Base-by-base conservation (phyloP, 208 protist genomes). In the Strigomonas galati region DNA sequence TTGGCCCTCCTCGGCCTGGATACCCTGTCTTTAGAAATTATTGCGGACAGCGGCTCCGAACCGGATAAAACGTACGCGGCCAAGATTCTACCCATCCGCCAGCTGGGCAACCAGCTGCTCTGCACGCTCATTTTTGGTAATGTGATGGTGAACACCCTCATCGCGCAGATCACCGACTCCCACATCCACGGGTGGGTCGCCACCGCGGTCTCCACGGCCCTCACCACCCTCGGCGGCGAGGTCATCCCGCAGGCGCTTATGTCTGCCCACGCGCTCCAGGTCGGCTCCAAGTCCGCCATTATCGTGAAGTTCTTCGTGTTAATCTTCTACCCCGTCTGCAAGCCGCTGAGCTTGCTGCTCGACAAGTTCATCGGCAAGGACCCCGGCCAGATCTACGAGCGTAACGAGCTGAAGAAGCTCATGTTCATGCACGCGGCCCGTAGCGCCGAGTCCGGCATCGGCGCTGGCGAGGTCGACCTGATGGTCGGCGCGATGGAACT, bases 91-190 rank as follows among this genome's bases (percentile, higher is more conserved):
- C 97, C 97, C 24, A 79, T 99, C n/a, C 91, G 96, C 24, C 82
- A 97, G 68, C 79, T 96, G 2, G 97, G 97, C 57, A 98, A 99
- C 73, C 89, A 98, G 51, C 80, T 99, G 23, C 76, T 99, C 10
- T 98, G 96, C 82, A 99, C 97, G 1, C 72, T 99, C 30, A 95
- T 99, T 65, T 64, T 99, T 19, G 96, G 97, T 70, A 98, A 99
- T 72, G 97, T 98, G 6, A 92, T 97, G 70, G 96, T 98, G 31
- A 99, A 98, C 81, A 89, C 92, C 30, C 84, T 97, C 27, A 94
- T 99, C 67, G 93, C 95, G 12, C 85, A 95, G 67, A 88, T 99
- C 55, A 97, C 94, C 14, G 83, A 92, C 71, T 87, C 82, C 0
- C 87, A 92, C 72, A 73, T 97, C 52, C 79, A 85, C 74, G 91